phyloP scores from a whole-genome alignment of 352 stramenopile species.

The Thalassiosira livingstoniorum region DNA sequence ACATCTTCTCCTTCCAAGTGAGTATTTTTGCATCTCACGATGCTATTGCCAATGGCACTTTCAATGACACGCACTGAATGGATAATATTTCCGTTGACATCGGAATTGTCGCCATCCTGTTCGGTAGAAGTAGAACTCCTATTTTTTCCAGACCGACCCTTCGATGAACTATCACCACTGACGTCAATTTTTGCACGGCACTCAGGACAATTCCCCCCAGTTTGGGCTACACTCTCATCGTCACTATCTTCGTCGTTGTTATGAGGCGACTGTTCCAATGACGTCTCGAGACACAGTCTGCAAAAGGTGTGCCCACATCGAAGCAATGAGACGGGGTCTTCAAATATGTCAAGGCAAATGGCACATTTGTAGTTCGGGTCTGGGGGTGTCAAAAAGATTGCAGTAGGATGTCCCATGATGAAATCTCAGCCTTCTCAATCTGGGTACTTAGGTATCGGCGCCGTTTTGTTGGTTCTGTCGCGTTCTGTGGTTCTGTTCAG shows the following conservation, averaged over 20 bases:
- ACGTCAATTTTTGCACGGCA: constrained; percentile 28
- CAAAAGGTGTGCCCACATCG: constrained; percentile 43
- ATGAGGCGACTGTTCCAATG: neutral
- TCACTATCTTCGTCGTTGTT: too few relatives aligned
- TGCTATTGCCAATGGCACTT: constrained; percentile 25
- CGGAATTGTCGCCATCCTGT: too few relatives aligned
- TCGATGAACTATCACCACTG: neutral
- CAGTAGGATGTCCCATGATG: constrained; percentile 43
- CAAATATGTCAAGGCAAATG: constrained; percentile 47
- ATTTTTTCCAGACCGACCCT: neutral
- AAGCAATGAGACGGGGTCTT: constrained; percentile 31
- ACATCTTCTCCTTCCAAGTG: constrained; percentile 7
- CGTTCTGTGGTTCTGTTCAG: neutral
- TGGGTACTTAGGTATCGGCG: neutral
- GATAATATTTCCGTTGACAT: constrained; percentile 4
- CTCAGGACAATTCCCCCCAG: constrained; percentile 32
- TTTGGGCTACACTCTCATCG: too few relatives aligned
- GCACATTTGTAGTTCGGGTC: constrained; percentile 41
- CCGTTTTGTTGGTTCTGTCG: neutral
- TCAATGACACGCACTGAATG: constrained; percentile 31
- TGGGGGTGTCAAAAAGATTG: constrained; percentile 31
- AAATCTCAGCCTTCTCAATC: neutral
- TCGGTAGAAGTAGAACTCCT: too few relatives aligned
- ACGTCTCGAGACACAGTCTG: constrained; percentile 17
- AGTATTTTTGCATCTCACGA: constrained; percentile 22